A percentile compares a stretch with the other conserved stretches of the same genome.
phyloP scores from a whole-genome alignment of 2,329 filamentous ascomycete species.

The Fusarium lyarnte region DNA sequence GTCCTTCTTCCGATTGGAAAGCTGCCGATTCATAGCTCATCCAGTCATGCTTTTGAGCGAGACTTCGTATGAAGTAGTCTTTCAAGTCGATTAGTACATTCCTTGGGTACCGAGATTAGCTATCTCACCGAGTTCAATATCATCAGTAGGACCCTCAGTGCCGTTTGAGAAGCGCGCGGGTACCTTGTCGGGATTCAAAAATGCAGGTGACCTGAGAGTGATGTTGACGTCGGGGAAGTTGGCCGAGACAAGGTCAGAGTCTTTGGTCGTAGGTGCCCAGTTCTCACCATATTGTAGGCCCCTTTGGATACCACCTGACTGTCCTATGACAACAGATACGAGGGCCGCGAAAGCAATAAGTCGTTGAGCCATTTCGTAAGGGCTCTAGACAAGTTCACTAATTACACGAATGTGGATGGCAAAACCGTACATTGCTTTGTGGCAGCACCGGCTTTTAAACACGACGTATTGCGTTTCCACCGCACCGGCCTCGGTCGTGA shows the following conservation, averaged over 20 bases:
- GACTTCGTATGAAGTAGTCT: slow-evolving; percentile 10
- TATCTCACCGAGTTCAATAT: not conserved
- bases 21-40: not conserved
- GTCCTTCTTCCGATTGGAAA: slow-evolving; percentile 15
- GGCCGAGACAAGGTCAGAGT: slow-evolving; percentile 1
- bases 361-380: not conserved
- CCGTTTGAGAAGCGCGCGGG: not conserved
- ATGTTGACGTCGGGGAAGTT: slow-evolving; percentile 18
- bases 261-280: not conserved
- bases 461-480: rapidly evolving
- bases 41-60: slow-evolving; percentile 13
- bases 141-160: not conserved
- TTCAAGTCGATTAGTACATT: too few species aligned
- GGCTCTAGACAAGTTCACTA: rapidly evolving
- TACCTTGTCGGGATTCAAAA: not conserved
- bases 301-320: slow-evolving; percentile 2
- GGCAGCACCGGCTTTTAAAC: not conserved
- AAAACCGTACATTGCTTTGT: too few species aligned
- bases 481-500: not conserved
- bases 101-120: too few species aligned
- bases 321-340: not conserved
- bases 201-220: slow-evolving; percentile 6
- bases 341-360: not conserved
- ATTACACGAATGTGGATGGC: rapidly evolving
- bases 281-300: slow-evolving; percentile 23